Evolutionary conservation across 345 rosid species (phyloP).

Genomic region (Abelmoschus esculentus): DNA sequence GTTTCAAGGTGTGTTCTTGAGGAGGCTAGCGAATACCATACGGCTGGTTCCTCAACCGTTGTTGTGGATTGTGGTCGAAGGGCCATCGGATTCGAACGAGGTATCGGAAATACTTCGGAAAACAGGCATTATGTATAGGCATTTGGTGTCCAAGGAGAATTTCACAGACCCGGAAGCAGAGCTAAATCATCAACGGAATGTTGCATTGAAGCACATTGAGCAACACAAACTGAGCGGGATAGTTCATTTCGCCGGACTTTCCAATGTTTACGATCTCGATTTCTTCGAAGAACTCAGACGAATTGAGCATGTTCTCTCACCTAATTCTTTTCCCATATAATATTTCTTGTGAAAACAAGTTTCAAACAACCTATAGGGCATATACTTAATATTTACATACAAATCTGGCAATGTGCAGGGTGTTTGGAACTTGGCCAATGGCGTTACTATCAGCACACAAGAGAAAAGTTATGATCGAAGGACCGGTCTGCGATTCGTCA

Average conservation of each 20-base stretch:
- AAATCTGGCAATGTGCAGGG: slow-evolving; percentile 31
- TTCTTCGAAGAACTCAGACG: slow-evolving; percentile 72
- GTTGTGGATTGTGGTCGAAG: slow-evolving; percentile 77
- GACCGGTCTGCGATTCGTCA: slow-evolving; percentile 75
- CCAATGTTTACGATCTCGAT: slow-evolving; percentile 72
- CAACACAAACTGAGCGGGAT: slow-evolving; percentile 46
- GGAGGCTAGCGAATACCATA: slow-evolving; percentile 59
- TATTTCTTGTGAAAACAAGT: not conserved
- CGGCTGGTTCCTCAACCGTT: slow-evolving; percentile 62
- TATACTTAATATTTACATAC: not conserved
- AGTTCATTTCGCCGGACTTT: slow-evolving; percentile 70
- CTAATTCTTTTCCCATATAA: not conserved
- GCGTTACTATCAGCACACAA: slow-evolving; percentile 58
- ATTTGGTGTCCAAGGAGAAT: slow-evolving; percentile 59
- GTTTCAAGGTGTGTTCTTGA: slow-evolving; percentile 41
- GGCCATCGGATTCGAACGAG: slow-evolving; percentile 30
- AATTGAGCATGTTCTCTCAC: slow-evolving; percentile 43
- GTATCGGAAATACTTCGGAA: slow-evolving; percentile 50
- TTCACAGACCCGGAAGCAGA: slow-evolving; percentile 55
- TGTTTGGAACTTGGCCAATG: slow-evolving; percentile 86
- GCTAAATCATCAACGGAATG: slow-evolving; percentile 66
- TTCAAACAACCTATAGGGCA: not conserved
- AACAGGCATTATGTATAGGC: slow-evolving; percentile 81
- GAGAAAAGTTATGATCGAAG: slow-evolving; percentile 61
- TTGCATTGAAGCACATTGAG: slow-evolving; percentile 39